Percentiles rank a stretch among this genome's conserved stretches.
Conservation (phyloP, 305 asterid species). For the Fraxinus paxiana region DNA sequence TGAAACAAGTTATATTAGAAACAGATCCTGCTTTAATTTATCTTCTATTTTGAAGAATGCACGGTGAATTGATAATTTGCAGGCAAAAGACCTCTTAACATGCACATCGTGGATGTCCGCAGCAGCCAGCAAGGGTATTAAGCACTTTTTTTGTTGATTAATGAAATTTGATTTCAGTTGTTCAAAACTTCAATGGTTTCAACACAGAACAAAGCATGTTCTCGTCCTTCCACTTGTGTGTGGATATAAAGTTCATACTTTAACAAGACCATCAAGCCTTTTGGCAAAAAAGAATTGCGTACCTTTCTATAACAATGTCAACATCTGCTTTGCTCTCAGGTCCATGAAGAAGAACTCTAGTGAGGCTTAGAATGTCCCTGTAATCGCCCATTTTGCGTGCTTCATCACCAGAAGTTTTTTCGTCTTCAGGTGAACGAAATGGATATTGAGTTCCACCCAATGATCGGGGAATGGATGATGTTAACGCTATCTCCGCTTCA, state of each 20-base stretch:
- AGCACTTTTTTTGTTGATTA: neutral
- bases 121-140: neutral
- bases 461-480: constrained; percentile 36
- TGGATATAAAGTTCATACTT: constrained; percentile 5
- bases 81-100: neutral
- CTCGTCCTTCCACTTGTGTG: constrained; percentile 8
- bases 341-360: constrained; percentile 86
- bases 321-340: constrained; percentile 96
- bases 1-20: neutral
- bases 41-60: neutral
- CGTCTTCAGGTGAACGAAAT: constrained; percentile 32
- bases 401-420: constrained; percentile 53
- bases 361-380: constrained; percentile 90
- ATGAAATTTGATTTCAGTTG: constrained; percentile 1
- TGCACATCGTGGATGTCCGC: neutral
- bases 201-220: constrained; percentile 25
- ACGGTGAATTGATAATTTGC: neutral
- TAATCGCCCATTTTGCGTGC: constrained; percentile 72
- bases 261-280: constrained; percentile 3
- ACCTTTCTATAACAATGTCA: constrained; percentile 79
- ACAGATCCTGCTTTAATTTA: neutral
- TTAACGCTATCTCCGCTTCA: constrained; percentile 54
- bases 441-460: constrained; percentile 35
- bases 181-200: constrained; percentile 8
- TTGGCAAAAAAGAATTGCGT: constrained; percentile 17